phyloP scores from a whole-genome alignment of 1,139 yeast genomes.

The Diutina scorzettiae region DNA sequence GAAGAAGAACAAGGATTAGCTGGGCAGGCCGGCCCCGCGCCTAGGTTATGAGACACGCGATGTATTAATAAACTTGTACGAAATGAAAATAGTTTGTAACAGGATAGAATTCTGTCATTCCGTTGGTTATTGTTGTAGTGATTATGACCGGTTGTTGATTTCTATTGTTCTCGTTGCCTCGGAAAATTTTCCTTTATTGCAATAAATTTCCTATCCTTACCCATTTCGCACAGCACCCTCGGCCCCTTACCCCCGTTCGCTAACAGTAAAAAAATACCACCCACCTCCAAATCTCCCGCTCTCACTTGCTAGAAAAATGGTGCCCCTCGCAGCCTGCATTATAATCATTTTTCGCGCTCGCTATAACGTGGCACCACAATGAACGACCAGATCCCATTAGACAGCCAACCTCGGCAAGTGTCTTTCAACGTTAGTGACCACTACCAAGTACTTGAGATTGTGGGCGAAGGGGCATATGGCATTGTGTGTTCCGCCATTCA shows the following conservation, averaged over 20 bases:
- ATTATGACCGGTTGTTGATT: no score
- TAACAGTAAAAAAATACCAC: no score
- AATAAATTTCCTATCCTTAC: no score
- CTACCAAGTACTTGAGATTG: conserved; percentile 72
- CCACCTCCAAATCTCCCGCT: neutral
- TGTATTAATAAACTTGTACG: neutral
- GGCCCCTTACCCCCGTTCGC: no score
- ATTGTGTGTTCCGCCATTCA: conserved; percentile 89
- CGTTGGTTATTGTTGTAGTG: no score
- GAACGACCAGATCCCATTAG: conserved; percentile 1
- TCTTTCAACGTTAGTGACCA: conserved; percentile 75
- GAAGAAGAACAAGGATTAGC: conserved; percentile 22
- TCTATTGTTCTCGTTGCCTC: no score
- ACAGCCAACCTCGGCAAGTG: conserved; percentile 1
- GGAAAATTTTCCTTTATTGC: no score
- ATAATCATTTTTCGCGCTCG: neutral
- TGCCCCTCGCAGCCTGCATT: conserved; percentile 4
- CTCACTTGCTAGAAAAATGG: no score
- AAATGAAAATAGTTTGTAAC: no score
- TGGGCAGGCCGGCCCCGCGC: neutral
- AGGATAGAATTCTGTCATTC: no score
- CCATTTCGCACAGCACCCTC: no score
- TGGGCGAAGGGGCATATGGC: conserved; percentile 98
- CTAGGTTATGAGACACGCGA: neutral
- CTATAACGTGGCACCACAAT: neutral